Base-by-base conservation (phyloP, 306 rosid genomes). In the Begonia peltatifolia region DNA sequence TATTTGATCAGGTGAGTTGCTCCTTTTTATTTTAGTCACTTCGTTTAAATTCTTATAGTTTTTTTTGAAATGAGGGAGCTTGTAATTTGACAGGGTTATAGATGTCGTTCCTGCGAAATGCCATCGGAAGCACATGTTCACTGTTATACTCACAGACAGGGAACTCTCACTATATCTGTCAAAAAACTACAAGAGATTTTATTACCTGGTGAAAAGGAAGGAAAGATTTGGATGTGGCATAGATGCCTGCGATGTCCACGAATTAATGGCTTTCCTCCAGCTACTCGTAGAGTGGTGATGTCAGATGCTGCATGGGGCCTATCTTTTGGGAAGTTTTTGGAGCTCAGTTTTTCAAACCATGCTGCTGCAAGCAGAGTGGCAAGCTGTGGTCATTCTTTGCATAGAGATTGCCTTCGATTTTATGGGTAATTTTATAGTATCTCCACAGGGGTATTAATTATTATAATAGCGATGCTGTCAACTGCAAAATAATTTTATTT, bases 241-340 rank as follows among this genome's bases (percentile, higher is more conserved):
- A 79, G 99, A 64, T 92, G 99, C 78, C 58, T 92, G 71, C 80
- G 87, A 59, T 92, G 99, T 64, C 99, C 96, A 49, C 76, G 94
- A 65, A 67, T 49, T 64, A 70, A 70, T 64, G 94, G 99, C 17
- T 92, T 81, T 71, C 99, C 99, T 55, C 94, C 94, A 55, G 93
- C 99, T 49, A 92, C 94, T 52, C 78, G 74, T 35, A 76, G 99
- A 76, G 77, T 92, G 69, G 69, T 92, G 59, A 92, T 92, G 99
- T 86, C 99, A 57, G 94, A 92, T 75, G 99, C 99, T 61, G 99
- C 99, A 20, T 92, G 99, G 99, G 99, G 96, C 65, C 79, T 92
- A 67, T 92, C 99, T 15, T 86, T 92, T 57, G 99, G 99, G 58
- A 92, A 92, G 68, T 92, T 92, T 81, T 79, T 92, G 93, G 99